phyloP scores from a whole-genome alignment of 768 basidiomycete species.

The Cystobasidium ongulense region DNA sequence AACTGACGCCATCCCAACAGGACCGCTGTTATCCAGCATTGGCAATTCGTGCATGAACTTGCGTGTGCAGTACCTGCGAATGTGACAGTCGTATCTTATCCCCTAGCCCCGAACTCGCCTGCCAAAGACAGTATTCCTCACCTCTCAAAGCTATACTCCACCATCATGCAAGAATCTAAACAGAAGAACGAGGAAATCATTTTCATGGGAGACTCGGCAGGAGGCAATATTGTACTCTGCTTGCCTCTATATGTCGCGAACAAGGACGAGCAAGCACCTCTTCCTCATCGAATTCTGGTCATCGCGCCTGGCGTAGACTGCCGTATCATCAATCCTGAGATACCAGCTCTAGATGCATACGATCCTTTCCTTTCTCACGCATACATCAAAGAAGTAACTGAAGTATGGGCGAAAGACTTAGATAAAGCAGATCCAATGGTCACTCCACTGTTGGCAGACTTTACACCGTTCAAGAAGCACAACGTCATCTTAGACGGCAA shows the following conservation, averaged over 20 bases:
- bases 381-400: slow-evolving; percentile 1
- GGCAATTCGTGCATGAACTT: slow-evolving; percentile 5
- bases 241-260: neutral
- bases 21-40: slow-evolving; percentile 7
- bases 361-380: slow-evolving; percentile 2
- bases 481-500: neutral
- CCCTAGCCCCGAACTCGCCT: slow-evolving; percentile 8
- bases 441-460: neutral
- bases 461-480: neutral
- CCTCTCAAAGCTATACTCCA: neutral
- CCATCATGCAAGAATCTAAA: neutral
- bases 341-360: neutral
- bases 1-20: neutral
- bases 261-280: neutral
- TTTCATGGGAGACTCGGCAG: slow-evolving; percentile 23
- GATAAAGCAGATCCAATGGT: slow-evolving; percentile 14
- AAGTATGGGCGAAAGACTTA: slow-evolving; percentile 6
- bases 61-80: neutral
- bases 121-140: slow-evolving; percentile 18
- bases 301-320: slow-evolving; percentile 7
- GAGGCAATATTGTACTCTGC: slow-evolving; percentile 6
- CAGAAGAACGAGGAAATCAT: neutral
- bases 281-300: neutral
- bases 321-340: neutral
- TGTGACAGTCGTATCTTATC: slow-evolving; percentile 15